Evolutionary conservation across 2,329 filamentous ascomycete genomes (phyloP), one percentile per base, ranked within the genome.

Genomic region (Aureobasidium sp.): DNA sequence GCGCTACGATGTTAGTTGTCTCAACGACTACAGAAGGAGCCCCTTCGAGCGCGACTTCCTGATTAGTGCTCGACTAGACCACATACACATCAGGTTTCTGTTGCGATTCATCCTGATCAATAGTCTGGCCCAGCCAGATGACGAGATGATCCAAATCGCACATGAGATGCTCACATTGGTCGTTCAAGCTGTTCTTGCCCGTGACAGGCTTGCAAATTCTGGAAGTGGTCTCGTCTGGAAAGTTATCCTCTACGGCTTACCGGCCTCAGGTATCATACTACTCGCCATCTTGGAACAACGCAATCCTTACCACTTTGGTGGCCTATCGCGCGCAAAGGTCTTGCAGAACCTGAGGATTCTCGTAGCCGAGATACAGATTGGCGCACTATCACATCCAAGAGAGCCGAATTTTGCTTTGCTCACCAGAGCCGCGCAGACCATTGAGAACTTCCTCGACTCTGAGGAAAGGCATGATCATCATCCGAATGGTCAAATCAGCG

Each of bases 191-290:
- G 65, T 72, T 3, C 53, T 74, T 3, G 64, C 70, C 4, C 66
- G 68, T 45, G 66, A 71, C n/a, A 64, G 66, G 1, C 60, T 74
- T 3, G 69, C 66, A 3, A 74, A 74, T 39, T 73, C 72, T 1
- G 72, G 72, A 9, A 73, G 69, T 5, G 64, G 66, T 4, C 64
- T 73, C 29, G 65, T 70, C 0, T 74, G 71, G 71, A 72, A 72
- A 66, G 71, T 69, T 61, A 63, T 71, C 72, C 11, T 29, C 47
- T 74, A 72, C 55, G 72, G 72, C 9, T 63, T 74, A 1, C 67
- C 73, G n/a, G 72, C 73, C 4, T 71, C 72, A 9, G 73, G 73
- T 0, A 69, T 73, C 21, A 66, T 73, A 11, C 68, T 67, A 25
- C 65, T 73, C 27, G 67, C 68, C 1, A 55, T 72, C 5, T 62